These are phyloP conservation scores for Stachybotrys elegans DNA, from an alignment of 2,329 filamentous ascomycete genomes.

Conservation along the genomic window DNA sequence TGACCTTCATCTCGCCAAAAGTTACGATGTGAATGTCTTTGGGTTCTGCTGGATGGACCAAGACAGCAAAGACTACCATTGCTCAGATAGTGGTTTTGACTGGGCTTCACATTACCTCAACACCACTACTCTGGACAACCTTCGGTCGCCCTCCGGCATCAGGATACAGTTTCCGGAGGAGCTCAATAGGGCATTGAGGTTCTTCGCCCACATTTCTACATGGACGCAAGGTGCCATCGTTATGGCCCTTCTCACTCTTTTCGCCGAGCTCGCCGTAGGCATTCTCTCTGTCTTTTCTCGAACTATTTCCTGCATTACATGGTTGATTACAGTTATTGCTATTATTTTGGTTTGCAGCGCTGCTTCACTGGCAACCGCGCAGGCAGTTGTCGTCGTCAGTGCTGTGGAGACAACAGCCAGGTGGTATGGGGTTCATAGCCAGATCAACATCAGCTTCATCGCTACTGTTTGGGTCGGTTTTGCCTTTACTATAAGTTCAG, in stretches of 20 bases:
- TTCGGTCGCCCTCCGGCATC: no score
- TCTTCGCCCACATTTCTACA: no score
- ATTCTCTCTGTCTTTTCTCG: no score
- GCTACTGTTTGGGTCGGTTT: constrained; percentile 73
- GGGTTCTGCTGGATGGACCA: neutral
- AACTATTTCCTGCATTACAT: no score
- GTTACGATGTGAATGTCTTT: neutral
- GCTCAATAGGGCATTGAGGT: no score
- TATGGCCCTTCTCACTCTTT: no score
- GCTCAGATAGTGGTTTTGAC: neutral
- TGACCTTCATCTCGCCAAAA: neutral
- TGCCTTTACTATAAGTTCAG: constrained; percentile 68
- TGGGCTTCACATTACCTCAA: neutral
- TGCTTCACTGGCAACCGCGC: no score
- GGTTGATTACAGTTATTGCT: no score
- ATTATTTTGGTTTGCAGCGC: no score
- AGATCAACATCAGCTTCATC: constrained; percentile 66
- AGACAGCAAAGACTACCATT: neutral
- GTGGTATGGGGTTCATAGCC: constrained; percentile 64
- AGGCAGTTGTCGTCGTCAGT: neutral
- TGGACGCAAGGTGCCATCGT: no score
- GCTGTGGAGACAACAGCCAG: constrained; percentile 48
- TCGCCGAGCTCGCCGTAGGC: no score
- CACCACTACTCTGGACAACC: neutral
- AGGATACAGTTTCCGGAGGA: no score